Percentiles rank a stretch among this genome's conserved stretches.
Conservation (phyloP, 768 basidiomycete species). For the Mycena amicta region DNA sequence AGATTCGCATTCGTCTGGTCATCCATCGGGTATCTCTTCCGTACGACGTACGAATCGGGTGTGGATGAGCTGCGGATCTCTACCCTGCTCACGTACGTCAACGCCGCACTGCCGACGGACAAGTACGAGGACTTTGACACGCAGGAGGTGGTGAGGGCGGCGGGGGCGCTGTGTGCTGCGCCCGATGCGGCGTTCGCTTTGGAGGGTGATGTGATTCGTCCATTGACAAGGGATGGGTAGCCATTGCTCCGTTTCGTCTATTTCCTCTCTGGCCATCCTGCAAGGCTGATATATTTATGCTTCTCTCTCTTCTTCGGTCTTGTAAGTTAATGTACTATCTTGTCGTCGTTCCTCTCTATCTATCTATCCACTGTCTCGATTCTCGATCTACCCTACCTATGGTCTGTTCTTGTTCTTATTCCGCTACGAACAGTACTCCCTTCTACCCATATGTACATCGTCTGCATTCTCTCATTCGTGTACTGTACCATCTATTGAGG, state of each 20-base stretch:
- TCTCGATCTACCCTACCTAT: no score
- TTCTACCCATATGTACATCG: no score
- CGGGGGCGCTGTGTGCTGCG: neutral
- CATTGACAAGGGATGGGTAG: no score
- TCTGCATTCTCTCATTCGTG: no score
- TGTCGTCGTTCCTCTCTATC: no score
- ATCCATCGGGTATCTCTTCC: constrained; percentile 66
- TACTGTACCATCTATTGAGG: no score
- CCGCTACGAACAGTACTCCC: no score
- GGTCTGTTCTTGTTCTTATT: no score
- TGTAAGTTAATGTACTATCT: no score
- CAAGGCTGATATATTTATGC: neutral
- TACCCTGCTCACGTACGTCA: constrained; percentile 68
- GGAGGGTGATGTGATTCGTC: neutral
- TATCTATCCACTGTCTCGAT: no score
- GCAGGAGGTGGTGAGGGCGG: constrained; percentile 64
- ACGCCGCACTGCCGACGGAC: constrained; percentile 73
- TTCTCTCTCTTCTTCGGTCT: no score
- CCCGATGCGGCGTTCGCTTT: neutral
- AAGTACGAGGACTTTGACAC: constrained; percentile 85
- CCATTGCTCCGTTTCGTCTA: neutral
- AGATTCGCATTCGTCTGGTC: constrained; percentile 63
- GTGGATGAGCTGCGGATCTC: constrained; percentile 77
- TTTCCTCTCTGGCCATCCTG: no score
- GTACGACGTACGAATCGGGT: constrained; percentile 60